Evolutionary conservation across 2,329 filamentous ascomycete species (phyloP), one percentile per base, ranked within the genome.

Genomic region (Alternaria rosae): DNA sequence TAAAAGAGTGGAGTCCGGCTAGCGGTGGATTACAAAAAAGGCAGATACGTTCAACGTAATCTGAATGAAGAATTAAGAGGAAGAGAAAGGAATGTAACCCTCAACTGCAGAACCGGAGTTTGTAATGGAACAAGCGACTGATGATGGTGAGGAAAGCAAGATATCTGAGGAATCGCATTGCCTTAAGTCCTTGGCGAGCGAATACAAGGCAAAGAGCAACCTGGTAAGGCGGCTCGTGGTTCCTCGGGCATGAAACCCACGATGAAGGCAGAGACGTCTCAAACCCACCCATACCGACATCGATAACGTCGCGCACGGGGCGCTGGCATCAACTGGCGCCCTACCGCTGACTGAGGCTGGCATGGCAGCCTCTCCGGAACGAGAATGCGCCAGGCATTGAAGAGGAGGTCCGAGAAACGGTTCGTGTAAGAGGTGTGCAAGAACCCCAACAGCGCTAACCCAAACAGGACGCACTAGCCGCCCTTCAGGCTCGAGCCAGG

Each of bases 31-130:
- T 77, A 76, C 48, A 70, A 69, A 74, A 76, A 70, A 77, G 48
- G 62, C 70, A 79, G 76, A 79, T 71, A 80, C 78, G 78, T 72
- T 80, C 78, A 80, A 80, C 78, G 78, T 78, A 63, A 73, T 75
- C 77, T 76, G 74, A 55, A 62, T 63, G 73, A 71, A 74, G 65
- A 70, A 78, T 73, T 72, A 74, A 75, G 76, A 69, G 67, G 67
- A 73, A 69, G 57, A 78, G 57, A 79, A 80, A 80, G 76, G 78
- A 80, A 78, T 69, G 77, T 79, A 79, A 79, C 74, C 76, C 75
- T 76, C 75, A 69, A 77, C 60, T 68, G 71, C 66, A 67, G 67
- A 68, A 70, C 71, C 70, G 61, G 54, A 70, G 55, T 68, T 38
- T 38, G 67, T 65, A 64, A 64, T 65, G 64, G 65, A 69, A 71